Base-by-base conservation (phyloP, 306 rosid species). In the Dalbergia cultrata region DNA sequence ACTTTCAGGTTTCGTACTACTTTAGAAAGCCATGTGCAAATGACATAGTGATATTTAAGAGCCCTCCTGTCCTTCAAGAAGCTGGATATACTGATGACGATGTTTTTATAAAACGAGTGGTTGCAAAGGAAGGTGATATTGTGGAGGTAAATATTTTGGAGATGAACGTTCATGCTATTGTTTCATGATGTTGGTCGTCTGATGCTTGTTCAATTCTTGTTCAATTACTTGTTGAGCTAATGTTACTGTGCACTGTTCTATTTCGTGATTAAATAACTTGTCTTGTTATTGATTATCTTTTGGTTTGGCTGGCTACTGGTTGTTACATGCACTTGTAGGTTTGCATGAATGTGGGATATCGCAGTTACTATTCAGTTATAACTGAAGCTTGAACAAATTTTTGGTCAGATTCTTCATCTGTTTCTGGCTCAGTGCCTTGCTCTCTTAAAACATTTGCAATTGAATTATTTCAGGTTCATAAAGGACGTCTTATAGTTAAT, bases 21-120 rank as follows among this genome's bases (percentile, higher is more conserved):
- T 92, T 95, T 84, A 90, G 99, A 87, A 88, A 89, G 86, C 99
- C 99, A 3, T 92, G 99, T 81, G 88, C 97, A 60, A 93, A 92
- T 79, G 99, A 93, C 81, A 91, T 96, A 17, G 97, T 93, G 77
- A 93, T 96, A 80, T 96, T 93, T 50, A 93, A 91, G 84, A 96
- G 98, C 78, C 98, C 99, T 74, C 99, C 98, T 1, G 96, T 90
- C 4, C 99, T 96, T 79, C 99, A 96, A 82, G 90, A 92, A 87
- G 99, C 89, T 80, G 98, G 98, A 84, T 96, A 96, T 64, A 83
- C 98, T 0, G 93, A 93, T 67, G 90, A 90, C 39, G 99, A 96
- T 83, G 98, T 96, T 62, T 96, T 96, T 75, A 93, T 96, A 74
- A 96, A 96, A 87, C 89, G 99, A 77, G 60, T 96, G 62, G 92